Base-by-base conservation (phyloP, 1,284 basidiomycete genomes). In the Ganoderma boninense region DNA sequence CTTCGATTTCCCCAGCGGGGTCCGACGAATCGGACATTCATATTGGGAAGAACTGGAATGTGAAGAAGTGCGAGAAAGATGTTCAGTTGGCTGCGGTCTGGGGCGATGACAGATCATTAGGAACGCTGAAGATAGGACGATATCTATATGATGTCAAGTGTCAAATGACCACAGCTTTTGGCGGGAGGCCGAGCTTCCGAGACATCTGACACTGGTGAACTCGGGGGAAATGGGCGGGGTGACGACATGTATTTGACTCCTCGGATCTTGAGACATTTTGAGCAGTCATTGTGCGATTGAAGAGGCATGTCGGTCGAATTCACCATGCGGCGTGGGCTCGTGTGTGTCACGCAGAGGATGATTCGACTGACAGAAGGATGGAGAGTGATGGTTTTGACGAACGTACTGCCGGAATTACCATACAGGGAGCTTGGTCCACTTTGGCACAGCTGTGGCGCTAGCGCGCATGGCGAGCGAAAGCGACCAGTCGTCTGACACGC, bases 401-500 rank as follows among this genome's bases (percentile, higher is more conserved):
- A 64, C 29, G 18, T 61, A 42, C n/a, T 54, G 13, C 23, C 23
- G n/a, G 18, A 61, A 11, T 38, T 42, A 40, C 59, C 59, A 40
- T 23, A 61, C 38, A 20, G 32, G 40, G 59, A 52, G 26, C 8
- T n/a, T 18, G 40, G 35, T 35, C n/a, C 49, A 26, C 26, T 4
- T 43, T n/a, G 23, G 46, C 64, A 29, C 68, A 35, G 56, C 68
- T 38, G 52, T 23, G 46, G 40, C 64, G 29, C 42, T 49, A 26
- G 54, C 54, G 54, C 54, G 11, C 16, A 32, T 18, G 29, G 16
- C 54, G 14, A 57, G 23, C 20, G 44, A 46, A 46, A 46, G 44
- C 44, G 44, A n/a, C 20, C 44, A n/a, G 18, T 4, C 44, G 20
- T 61, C 10, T 23, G 57, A 35, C 54, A 29, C 42, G 23, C n/a